Conservation (phyloP, 768 basidiomycete genomes). For the Tephrocybe sp. region DNA sequence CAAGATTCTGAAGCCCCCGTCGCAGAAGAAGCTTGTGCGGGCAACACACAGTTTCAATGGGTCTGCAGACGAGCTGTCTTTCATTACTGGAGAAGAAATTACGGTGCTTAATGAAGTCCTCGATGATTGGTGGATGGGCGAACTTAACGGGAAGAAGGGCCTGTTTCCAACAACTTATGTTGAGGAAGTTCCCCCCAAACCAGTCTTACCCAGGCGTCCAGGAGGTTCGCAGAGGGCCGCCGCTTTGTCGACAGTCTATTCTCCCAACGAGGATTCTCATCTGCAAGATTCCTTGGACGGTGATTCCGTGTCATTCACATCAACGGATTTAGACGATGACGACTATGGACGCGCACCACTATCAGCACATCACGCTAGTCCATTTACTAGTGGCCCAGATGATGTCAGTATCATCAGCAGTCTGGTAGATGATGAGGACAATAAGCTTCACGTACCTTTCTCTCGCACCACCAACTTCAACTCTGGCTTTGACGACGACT, state of each 20-base stretch:
- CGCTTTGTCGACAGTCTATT: conserved; percentile 2
- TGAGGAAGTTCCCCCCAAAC: conserved; percentile 42
- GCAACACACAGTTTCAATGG: conserved; percentile 76
- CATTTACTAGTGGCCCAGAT: conserved; percentile 44
- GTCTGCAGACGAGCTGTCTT: conserved; percentile 74
- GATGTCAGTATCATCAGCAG: conserved; percentile 42
- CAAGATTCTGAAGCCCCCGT: conserved; percentile 50
- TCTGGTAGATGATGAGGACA: conserved; percentile 43
- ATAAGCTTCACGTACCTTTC: conserved; percentile 25
- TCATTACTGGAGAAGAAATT: conserved; percentile 74
- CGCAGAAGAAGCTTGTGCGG: conserved; percentile 53
- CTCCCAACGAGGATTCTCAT: not conserved
- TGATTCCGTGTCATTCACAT: conserved; percentile 20
- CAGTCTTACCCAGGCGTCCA: conserved; percentile 25
- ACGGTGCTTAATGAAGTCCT: conserved; percentile 75
- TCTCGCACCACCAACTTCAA: conserved; percentile 7
- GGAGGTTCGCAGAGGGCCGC: conserved; percentile 3
- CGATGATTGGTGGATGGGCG: conserved; percentile 91
- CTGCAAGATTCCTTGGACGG: conserved; percentile 5
- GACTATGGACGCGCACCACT: conserved; percentile 45
- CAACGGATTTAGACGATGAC: conserved; percentile 44
- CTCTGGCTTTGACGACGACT: conserved; percentile 15
- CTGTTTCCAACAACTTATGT: conserved; percentile 81
- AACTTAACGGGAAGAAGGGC: conserved; percentile 65
- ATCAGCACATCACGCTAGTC: conserved; percentile 34